Percentiles rank a stretch among this genome's conserved stretches.
These are phyloP conservation scores for Avena insularis DNA, from an alignment of 176 grass and related monocot genomes.

Conservation along the genomic window DNA sequence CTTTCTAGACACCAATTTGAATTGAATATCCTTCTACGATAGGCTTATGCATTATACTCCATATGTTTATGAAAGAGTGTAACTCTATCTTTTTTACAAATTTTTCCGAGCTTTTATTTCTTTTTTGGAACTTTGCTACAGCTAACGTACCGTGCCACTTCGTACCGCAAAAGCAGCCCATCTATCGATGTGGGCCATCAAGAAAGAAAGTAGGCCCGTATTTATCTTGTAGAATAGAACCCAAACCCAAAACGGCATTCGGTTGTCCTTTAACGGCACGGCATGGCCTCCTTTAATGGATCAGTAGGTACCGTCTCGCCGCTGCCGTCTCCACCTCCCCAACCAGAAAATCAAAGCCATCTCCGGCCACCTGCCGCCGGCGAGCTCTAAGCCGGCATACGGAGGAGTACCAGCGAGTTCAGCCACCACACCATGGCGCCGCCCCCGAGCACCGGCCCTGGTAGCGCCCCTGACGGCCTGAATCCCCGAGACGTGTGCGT, in stretches of 20 bases:
- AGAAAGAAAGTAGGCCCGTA: not conserved
- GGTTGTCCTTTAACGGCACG: slow-evolving; percentile 10
- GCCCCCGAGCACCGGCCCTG: not conserved
- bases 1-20: no score
- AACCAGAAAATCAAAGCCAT: not conserved
- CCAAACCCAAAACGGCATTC: slow-evolving; percentile 7
- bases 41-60: no score
- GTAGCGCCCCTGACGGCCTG: not conserved
- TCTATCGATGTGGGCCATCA: not conserved
- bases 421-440: slow-evolving; percentile 33
- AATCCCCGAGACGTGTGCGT: slow-evolving; percentile 69
- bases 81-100: no score
- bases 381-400: not conserved
- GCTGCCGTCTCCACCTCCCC: slow-evolving; percentile 19
- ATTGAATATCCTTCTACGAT: no score
- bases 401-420: not conserved
- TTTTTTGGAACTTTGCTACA: no score
- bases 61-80: no score
- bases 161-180: no score
- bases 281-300: not conserved
- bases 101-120: no score
- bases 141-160: no score
- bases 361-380: slow-evolving; percentile 4
- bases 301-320: not conserved
- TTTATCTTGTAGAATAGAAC: no score